phyloP scores from a whole-genome alignment of 148 eudicot genomes.

The Dysphania ambrosioides region DNA sequence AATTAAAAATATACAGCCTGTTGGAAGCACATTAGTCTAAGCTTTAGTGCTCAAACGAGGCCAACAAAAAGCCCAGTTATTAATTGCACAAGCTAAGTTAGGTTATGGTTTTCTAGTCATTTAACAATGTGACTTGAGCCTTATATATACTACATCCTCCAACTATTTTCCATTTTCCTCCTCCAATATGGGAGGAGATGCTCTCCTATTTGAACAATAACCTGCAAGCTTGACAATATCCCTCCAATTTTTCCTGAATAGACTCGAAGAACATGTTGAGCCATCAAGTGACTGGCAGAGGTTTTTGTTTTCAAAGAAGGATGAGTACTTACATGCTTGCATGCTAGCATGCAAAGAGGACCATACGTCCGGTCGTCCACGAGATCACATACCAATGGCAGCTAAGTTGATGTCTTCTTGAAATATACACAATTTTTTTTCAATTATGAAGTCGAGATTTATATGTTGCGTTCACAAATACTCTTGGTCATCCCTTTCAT shows the following conservation, averaged over 20 bases:
- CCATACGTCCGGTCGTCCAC: conserved; percentile 22
- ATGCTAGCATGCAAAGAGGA: conserved; percentile 24
- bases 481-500: neutral
- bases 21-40: too few species aligned
- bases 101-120: too few species aligned
- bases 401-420: conserved; percentile 21
- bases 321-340: too few species aligned
- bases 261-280: conserved; percentile 56
- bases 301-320: conserved; percentile 52
- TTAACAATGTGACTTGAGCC: too few species aligned
- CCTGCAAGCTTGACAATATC: conserved; percentile 79
- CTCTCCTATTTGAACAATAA: conserved; percentile 78
- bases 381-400: conserved; percentile 20
- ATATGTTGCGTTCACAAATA: conserved; percentile 12
- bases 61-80: too few species aligned
- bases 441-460: conserved; percentile 9
- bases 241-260: conserved; percentile 37
- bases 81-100: too few species aligned
- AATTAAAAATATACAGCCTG: too few species aligned
- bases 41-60: too few species aligned
- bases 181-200: too few species aligned
- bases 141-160: too few species aligned
- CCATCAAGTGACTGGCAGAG: conserved; percentile 79
- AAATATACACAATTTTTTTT: conserved; percentile 4
- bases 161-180: too few species aligned